These are phyloP conservation scores for Stagonosporopsis vannaccii DNA, from an alignment of 2,329 filamentous ascomycete species.

Conservation along the genomic window DNA sequence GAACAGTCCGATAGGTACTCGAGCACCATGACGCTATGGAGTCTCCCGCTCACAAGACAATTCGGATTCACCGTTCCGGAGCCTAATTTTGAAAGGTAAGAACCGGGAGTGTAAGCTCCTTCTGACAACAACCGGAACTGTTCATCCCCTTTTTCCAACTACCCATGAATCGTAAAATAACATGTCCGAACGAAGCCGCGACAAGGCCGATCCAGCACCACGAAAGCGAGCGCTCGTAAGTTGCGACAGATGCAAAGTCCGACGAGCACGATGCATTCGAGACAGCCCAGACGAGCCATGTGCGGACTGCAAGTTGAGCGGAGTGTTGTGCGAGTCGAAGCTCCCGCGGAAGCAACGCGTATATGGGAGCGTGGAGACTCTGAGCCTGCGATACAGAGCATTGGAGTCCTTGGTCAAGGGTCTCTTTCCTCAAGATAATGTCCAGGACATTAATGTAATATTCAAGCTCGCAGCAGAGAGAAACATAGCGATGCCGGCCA, in stretches of 20 bases:
- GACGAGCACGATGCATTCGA: slow-evolving; percentile 40
- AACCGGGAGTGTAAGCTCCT: slow-evolving; percentile 3
- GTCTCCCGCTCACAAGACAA: slow-evolving; percentile 11
- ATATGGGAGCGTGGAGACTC: slow-evolving; percentile 57
- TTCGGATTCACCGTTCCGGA: slow-evolving; percentile 12
- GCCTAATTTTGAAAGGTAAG: slow-evolving; percentile 8
- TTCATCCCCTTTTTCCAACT: slow-evolving; percentile 6
- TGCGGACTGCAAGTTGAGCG: slow-evolving; percentile 50
- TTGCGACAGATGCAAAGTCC: slow-evolving; percentile 42
- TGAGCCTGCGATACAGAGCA: slow-evolving; percentile 54
- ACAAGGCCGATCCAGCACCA: slow-evolving; percentile 28
- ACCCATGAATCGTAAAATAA: slow-evolving; percentile 14
- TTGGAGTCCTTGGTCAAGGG: slow-evolving; percentile 54
- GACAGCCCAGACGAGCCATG: slow-evolving; percentile 43
- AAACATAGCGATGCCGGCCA: slow-evolving; percentile 49
- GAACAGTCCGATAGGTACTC: slow-evolving; percentile 18
- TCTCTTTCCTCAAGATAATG: slow-evolving; percentile 51
- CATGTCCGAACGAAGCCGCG: slow-evolving; percentile 19
- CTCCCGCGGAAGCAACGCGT: slow-evolving; percentile 55
- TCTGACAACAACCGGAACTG: slow-evolving; percentile 17
- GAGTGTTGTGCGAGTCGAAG: slow-evolving; percentile 53
- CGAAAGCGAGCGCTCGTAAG: slow-evolving; percentile 42
- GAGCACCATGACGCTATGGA: slow-evolving; percentile 20
- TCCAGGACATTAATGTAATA: slow-evolving; percentile 49
- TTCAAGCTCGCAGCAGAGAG: slow-evolving; percentile 51